Evolutionary conservation across 2,329 filamentous ascomycete species (phyloP), one percentile per base, ranked within the genome.

Genomic region (Fusarium pininemorale): DNA sequence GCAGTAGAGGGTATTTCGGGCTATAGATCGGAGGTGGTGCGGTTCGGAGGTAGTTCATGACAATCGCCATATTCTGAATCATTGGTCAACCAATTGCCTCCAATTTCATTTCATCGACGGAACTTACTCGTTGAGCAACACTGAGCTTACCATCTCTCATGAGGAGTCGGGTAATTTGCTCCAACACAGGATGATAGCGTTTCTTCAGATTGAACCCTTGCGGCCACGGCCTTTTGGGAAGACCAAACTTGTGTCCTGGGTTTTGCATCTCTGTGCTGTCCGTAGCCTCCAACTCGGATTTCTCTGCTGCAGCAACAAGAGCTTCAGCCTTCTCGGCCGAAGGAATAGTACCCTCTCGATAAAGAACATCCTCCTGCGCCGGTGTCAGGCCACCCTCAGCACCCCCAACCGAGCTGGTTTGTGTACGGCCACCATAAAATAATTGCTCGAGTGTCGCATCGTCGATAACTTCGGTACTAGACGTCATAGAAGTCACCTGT

Each of bases 61-160:
- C 92, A 79, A 91, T 87, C 69, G 92, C 89, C 91, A 98, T 95
- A 83, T 97, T 92, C 93, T 98, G 79, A 28, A 32, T 37, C 26
- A 22, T 30, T 63, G 48, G 67, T 78, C 58, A 78, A 72, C 51
- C 20, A 41, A 13, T 57, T 37, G 8, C 28, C 37, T 7, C 15
- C 15, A n/a, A 18, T 24, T 24, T 14, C 13, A 32, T 51, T 10
- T 5, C 12, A 9, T 24, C 18, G 12, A 50, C 14, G 30, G 13
- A 80, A 81, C 90, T 67, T 87, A 97, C 95, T 85, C 91, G 91
- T 83, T 99, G 94, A n/a, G 96, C 96, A 82, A 90, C 89, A 80
- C 92, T 93, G 81, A 97, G 90, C 86, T 98, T 97, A 77, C 96
- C 96, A 83, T 98, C 90, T 78, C 88, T 87, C 96, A 98, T 99